Evolutionary conservation across 257 asterid genomes (phyloP).

Genomic region (Lavandula angustifolia): DNA sequence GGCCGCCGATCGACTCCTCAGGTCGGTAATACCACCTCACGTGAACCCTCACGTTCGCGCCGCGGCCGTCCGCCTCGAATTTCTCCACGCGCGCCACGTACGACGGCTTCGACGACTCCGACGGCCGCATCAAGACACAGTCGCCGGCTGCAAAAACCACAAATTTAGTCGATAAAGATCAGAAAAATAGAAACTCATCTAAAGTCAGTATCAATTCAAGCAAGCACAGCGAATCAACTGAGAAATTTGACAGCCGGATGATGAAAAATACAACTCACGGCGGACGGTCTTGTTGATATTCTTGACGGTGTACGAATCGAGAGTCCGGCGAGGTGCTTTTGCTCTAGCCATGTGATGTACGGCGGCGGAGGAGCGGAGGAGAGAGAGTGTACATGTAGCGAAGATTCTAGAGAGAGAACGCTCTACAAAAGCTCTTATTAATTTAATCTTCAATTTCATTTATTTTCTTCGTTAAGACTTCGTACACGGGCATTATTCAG

Average conservation of each 20-base stretch:
- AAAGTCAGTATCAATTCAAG: conserved; percentile 44
- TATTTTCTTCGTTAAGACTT: not conserved
- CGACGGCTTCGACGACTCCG: conserved; percentile 79
- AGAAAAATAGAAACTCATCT: not conserved
- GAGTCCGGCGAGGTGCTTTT: conserved; percentile 63
- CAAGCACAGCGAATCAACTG: not conserved
- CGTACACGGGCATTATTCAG: conserved; percentile 12
- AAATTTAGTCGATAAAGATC: conserved; percentile 19
- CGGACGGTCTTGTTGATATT: conserved; percentile 66
- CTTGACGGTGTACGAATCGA: conserved; percentile 70
- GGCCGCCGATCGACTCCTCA: conserved; percentile 94
- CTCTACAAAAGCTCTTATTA: not conserved
- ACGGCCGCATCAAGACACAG: conserved; percentile 84
- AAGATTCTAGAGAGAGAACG: conserved; percentile 35
- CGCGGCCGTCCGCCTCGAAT: conserved; percentile 87
- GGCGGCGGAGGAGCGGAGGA: conserved; percentile 39
- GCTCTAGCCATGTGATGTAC: conserved; percentile 65
- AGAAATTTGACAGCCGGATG: not conserved
- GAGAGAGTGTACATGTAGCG: conserved; percentile 38
- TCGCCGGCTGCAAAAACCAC: conserved; percentile 64
- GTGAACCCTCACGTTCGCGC: conserved; percentile 66
- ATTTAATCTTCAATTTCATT: not conserved
- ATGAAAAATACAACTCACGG: conserved; percentile 45
- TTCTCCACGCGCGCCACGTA: conserved; percentile 86
- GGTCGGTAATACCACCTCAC: conserved; percentile 97